Evolutionary conservation across 257 asterid genomes (phyloP).

Genomic region (Forsythia suspensa): DNA sequence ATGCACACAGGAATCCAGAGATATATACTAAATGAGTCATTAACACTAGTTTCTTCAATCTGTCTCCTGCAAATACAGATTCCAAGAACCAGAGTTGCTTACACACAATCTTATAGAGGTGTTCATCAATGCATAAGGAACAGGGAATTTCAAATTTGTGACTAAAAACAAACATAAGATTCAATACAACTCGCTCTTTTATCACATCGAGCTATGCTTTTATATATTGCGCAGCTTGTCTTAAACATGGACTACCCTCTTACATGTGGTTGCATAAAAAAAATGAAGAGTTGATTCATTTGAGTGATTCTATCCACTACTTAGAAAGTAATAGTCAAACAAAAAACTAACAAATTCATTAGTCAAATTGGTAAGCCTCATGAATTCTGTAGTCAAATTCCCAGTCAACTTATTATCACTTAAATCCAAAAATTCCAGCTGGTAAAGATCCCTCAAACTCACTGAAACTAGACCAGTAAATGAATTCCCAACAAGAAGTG

Average conservation of each 20-base stretch:
- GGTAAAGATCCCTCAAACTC: too few relatives aligned
- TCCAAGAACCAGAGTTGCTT: conserved; percentile 9
- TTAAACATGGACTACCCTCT: conserved; percentile 89
- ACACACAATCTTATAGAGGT: neutral
- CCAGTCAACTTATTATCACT: too few relatives aligned
- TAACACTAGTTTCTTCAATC: conserved; percentile 80
- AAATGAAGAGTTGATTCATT: neutral
- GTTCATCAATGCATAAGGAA: neutral
- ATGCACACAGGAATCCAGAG: too few relatives aligned
- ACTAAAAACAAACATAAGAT: conserved; percentile 53
- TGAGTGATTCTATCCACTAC: neutral
- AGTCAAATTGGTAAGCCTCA: too few relatives aligned
- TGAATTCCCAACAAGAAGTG: too few relatives aligned
- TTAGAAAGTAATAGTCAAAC: neutral
- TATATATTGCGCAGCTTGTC: conserved; percentile 79
- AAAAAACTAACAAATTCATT: neutral
- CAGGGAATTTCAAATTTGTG: neutral
- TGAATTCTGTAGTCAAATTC: too few relatives aligned
- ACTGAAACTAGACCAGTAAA: too few relatives aligned
- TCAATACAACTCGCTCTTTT: conserved; percentile 76
- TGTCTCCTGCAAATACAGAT: conserved; percentile 68
- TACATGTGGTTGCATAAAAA: conserved; percentile 26
- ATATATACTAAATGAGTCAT: conserved; percentile 92
- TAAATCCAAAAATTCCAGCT: too few relatives aligned
- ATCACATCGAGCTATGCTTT: conserved; percentile 66